Conservation (phyloP, 345 rosid species). For the Bruguiera sexangula region DNA sequence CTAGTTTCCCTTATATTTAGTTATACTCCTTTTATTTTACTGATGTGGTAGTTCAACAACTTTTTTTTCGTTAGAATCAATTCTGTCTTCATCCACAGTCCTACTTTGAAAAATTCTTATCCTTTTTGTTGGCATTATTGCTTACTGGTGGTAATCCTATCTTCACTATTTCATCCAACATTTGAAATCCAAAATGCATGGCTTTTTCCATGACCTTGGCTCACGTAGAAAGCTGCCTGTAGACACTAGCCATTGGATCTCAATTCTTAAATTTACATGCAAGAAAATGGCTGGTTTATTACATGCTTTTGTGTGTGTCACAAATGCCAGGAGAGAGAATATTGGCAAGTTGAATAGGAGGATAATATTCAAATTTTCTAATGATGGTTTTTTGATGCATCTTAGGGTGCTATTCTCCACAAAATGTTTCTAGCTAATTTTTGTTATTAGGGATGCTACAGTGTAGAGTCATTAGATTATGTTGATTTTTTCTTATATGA, state of each 20-base stretch:
- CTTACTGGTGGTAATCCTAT: no score
- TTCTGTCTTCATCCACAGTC: no score
- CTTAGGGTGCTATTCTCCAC: neutral
- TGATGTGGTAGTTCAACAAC: no score
- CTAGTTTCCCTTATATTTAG: no score
- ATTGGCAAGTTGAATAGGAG: neutral
- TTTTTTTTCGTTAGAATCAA: neutral
- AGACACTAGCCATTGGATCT: neutral
- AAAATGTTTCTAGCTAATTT: no score
- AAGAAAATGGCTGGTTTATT: neutral
- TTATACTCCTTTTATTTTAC: no score
- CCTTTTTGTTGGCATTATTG: no score
- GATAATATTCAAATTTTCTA: neutral
- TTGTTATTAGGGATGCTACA: no score
- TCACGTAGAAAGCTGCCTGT: neutral
- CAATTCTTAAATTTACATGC: neutral
- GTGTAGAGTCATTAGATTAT: no score
- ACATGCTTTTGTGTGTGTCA: neutral
- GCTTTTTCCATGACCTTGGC: neutral
- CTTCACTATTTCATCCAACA: neutral
- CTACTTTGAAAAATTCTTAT: neutral
- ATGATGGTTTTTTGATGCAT: neutral
- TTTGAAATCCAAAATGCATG: slow-evolving; percentile 1
- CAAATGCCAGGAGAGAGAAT: neutral
- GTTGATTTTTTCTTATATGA: no score